Conservation (phyloP, 2,329 filamentous ascomycete species). For the Aspergillus sp. region DNA sequence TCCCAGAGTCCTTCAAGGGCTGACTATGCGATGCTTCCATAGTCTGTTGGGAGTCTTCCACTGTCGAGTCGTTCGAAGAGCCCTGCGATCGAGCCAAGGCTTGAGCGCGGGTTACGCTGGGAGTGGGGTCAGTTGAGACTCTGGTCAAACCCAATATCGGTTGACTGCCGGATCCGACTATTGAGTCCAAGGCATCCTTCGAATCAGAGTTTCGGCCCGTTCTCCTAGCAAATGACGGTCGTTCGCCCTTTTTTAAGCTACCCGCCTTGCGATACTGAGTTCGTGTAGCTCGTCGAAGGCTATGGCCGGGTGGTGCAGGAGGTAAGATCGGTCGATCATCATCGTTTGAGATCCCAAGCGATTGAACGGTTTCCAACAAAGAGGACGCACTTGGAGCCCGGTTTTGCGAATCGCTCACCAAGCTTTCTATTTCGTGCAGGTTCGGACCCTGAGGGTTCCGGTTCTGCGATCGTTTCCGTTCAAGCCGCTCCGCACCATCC, state of each 20-base stretch:
- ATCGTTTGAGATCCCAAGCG: slow-evolving; percentile 48
- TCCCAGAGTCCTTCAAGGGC: slow-evolving; percentile 34
- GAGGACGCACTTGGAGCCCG: slow-evolving; percentile 70
- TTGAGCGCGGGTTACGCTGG: slow-evolving; percentile 44
- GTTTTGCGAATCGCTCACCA: slow-evolving; percentile 78
- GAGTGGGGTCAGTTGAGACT: slow-evolving; percentile 43
- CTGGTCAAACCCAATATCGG: slow-evolving; percentile 39
- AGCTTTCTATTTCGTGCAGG: slow-evolving; percentile 71
- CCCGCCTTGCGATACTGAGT: slow-evolving; percentile 85
- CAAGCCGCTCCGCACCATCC: slow-evolving; percentile 81
- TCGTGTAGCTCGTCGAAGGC: slow-evolving; percentile 84
- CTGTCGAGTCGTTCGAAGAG: slow-evolving; percentile 32
- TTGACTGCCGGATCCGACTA: slow-evolving; percentile 42
- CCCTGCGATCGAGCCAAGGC: slow-evolving; percentile 47
- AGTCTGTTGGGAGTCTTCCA: slow-evolving; percentile 32
- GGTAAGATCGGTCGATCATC: slow-evolving; percentile 89
- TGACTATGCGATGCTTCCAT: slow-evolving; percentile 25
- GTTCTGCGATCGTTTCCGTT: slow-evolving; percentile 70
- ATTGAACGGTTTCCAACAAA: slow-evolving; percentile 48
- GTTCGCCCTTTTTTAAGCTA: slow-evolving; percentile 79
- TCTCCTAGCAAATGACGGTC: slow-evolving; percentile 75
- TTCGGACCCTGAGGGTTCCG: slow-evolving; percentile 66
- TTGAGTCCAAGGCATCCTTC: slow-evolving; percentile 53
- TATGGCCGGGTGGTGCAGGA: slow-evolving; percentile 71
- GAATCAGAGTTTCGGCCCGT: slow-evolving; percentile 66